Conservation (phyloP, 2,329 filamentous ascomycete genomes). For the Monosporascus sp. region DNA sequence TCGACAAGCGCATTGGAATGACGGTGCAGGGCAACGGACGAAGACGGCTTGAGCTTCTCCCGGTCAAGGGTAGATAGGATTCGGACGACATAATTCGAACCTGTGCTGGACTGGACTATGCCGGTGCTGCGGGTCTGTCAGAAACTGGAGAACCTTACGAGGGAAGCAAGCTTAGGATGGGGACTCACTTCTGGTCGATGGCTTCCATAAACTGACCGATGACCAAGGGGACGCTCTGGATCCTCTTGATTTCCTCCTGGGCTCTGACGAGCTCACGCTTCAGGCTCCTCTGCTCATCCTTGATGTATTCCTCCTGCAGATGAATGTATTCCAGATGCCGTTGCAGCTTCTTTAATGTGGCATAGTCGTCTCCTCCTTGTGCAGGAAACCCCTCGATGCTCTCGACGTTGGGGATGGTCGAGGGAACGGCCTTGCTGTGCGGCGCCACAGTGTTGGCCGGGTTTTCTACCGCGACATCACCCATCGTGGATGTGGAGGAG, state of each 20-base stretch:
- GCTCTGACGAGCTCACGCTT: constrained; percentile 96
- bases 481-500: constrained; percentile 54
- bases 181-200: constrained; percentile 89
- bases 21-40: constrained; percentile 92
- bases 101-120: constrained; percentile 96
- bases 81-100: constrained; percentile 97
- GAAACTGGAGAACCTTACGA: too few species aligned
- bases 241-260: constrained; percentile 99
- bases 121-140: constrained; percentile 62
- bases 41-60: constrained; percentile 95
- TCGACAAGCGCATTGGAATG: constrained; percentile 98
- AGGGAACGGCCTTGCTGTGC: constrained; percentile 75
- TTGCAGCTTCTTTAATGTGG: constrained; percentile 92
- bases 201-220: constrained; percentile 99
- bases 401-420: constrained; percentile 84
- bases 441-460: constrained; percentile 67
- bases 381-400: constrained; percentile 77
- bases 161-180: not conserved
- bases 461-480: constrained; percentile 80
- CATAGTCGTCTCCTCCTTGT: constrained; percentile 88
- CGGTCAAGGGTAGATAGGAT: constrained; percentile 98
- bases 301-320: constrained; percentile 99
- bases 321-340: constrained; percentile 97
- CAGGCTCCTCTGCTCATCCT: constrained; percentile 95
- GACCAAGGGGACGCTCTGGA: constrained; percentile 95